phyloP scores from a whole-genome alignment of 225 moss, liverwort and hornwort genomes.

The Marchantia paleacea region DNA sequence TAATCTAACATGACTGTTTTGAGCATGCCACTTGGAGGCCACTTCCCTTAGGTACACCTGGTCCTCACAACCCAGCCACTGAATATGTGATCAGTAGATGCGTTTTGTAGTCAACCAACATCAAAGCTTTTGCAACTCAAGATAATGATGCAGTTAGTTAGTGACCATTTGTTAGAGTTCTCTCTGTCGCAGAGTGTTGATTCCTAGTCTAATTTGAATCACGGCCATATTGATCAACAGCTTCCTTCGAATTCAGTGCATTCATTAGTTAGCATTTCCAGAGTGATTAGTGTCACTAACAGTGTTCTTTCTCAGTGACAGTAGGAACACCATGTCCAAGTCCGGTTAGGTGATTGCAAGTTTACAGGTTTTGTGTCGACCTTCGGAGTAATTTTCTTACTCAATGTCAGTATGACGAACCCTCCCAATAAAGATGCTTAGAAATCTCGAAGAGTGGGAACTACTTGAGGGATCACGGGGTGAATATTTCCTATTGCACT shows the following conservation, averaged over 20 bases:
- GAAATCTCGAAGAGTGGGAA: not conserved
- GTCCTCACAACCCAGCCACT: not conserved
- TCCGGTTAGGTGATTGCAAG: not conserved
- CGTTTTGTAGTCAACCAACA: not conserved
- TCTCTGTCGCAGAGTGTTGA: not conserved
- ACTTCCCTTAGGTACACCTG: not conserved
- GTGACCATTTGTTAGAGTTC: not conserved
- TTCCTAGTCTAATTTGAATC: not conserved
- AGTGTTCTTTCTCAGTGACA: not conserved
- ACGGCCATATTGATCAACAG: not conserved
- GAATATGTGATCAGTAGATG: slow-evolving; percentile 5
- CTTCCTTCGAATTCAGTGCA: not conserved
- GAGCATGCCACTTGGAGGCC: not conserved
- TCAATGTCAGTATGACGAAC: not conserved
- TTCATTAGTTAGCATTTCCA: not conserved
- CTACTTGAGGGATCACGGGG: not conserved
- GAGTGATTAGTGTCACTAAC: not conserved
- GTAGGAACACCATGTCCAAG: not conserved
- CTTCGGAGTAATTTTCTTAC: not conserved
- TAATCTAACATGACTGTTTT: not conserved
- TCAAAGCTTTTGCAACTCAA: not conserved
- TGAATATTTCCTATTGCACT: not conserved
- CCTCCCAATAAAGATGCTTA: not conserved
- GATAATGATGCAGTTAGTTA: not conserved
- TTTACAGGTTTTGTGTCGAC: not conserved